Percentiles rank a stretch among this genome's conserved stretches.
These are phyloP conservation scores for Xerocomellus amylosporus DNA, from an alignment of 768 basidiomycete genomes.

Conservation along the genomic window DNA sequence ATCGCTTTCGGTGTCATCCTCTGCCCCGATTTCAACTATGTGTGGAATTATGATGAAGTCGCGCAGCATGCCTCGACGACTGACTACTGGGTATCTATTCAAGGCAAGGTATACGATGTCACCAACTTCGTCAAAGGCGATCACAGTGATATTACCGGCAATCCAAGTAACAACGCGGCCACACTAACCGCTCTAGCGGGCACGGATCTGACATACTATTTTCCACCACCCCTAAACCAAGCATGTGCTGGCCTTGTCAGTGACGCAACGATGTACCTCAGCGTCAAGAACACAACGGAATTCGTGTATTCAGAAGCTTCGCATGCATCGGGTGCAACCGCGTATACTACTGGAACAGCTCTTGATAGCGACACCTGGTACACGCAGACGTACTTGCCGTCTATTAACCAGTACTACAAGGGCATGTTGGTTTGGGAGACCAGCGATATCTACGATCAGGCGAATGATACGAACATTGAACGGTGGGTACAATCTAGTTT, in stretches of 20 bases:
- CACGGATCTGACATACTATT: constrained; percentile 59
- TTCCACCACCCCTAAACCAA: constrained; percentile 55
- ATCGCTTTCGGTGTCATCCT: constrained; percentile 59
- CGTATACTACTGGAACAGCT: constrained; percentile 35
- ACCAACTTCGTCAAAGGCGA: constrained; percentile 57
- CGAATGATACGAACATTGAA: constrained; percentile 35
- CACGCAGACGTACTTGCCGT: constrained; percentile 50
- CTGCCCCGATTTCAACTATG: constrained; percentile 61
- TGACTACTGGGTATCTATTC: constrained; percentile 63
- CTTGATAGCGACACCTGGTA: constrained; percentile 53
- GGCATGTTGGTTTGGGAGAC: constrained; percentile 54
- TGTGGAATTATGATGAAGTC: constrained; percentile 52
- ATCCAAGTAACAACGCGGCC: constrained; percentile 47
- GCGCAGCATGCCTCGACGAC: constrained; percentile 46
- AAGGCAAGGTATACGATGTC: constrained; percentile 60
- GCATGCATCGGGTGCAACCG: constrained; percentile 54
- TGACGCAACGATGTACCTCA: constrained; percentile 39
- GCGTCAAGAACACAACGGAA: constrained; percentile 46
- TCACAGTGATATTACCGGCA: constrained; percentile 57
- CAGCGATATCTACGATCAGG: constrained; percentile 36
- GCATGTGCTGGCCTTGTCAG: constrained; percentile 62
- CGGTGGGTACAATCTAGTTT: constrained; percentile 22
- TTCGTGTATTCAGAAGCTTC: constrained; percentile 44
- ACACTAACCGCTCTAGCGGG: constrained; percentile 57
- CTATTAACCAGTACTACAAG: constrained; percentile 55